Evolutionary conservation across 208 protist species (phyloP).

Genomic region (Leishmania amazonensis): DNA sequence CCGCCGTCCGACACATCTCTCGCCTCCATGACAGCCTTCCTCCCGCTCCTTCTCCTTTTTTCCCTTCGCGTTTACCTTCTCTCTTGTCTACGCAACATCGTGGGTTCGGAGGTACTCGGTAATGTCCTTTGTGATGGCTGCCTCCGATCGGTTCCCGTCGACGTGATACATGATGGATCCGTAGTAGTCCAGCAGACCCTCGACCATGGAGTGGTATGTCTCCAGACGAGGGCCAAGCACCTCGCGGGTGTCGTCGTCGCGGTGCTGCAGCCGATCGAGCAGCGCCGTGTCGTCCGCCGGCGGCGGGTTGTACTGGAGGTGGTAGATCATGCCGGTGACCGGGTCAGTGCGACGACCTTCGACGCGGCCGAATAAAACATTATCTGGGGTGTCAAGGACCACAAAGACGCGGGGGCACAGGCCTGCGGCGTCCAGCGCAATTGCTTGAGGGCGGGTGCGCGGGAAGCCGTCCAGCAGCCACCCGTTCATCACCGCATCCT

Average conservation of each 20-base stretch:
- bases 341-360: slow-evolving; percentile 87
- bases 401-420: slow-evolving; percentile 72
- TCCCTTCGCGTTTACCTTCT: background rate
- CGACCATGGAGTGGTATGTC: slow-evolving; percentile 68
- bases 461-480: slow-evolving; percentile 94
- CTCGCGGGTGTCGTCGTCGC: slow-evolving; percentile 80
- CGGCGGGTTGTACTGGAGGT: slow-evolving; percentile 89
- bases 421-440: slow-evolving; percentile 64
- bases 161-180: slow-evolving; percentile 48
- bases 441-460: slow-evolving; percentile 79
- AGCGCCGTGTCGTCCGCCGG: slow-evolving; percentile 70
- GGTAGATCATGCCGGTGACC: slow-evolving; percentile 83
- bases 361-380: slow-evolving; percentile 77
- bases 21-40: background rate
- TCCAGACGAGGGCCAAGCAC: slow-evolving; percentile 69
- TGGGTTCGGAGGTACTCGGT: slow-evolving; percentile 36
- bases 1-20: background rate
- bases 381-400: slow-evolving; percentile 76
- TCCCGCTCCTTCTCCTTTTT: background rate
- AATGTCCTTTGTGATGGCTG: slow-evolving; percentile 50
- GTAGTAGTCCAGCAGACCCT: slow-evolving; percentile 73
- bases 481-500: slow-evolving; percentile 75
- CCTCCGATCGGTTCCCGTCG: slow-evolving; percentile 49
- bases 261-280: slow-evolving; percentile 81
- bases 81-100: slow-evolving; percentile 14